A percentile compares a stretch with the other conserved stretches of the same genome.
phyloP scores from a whole-genome alignment of 1,284 basidiomycete genomes.

The Caloboletus firmus region DNA sequence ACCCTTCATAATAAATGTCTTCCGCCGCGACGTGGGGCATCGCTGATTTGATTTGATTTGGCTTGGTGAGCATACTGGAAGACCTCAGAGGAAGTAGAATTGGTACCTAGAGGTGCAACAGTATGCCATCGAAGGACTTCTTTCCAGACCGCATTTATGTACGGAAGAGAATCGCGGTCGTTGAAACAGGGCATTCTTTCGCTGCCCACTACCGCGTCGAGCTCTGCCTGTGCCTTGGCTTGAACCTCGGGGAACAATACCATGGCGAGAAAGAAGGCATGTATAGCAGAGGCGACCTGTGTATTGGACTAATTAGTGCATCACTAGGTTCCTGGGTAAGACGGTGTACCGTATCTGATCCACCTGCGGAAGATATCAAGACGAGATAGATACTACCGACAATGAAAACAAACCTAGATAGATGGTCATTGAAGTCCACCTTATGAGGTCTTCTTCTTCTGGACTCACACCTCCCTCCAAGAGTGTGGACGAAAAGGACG shows the following conservation, averaged over 20 bases:
- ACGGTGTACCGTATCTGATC: constrained; percentile 21
- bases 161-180: too few species aligned
- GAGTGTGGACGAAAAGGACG: constrained; percentile 38
- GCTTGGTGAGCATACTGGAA: constrained; percentile 20
- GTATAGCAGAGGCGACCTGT: too few species aligned
- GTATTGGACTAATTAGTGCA: background rate
- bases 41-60: constrained; percentile 19
- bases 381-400: background rate
- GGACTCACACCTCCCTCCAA: constrained; percentile 10
- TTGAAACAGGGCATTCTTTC: too few species aligned
- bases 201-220: too few species aligned
- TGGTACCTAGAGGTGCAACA: constrained; percentile 14
- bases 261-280: too few species aligned
- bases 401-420: constrained; percentile 13
- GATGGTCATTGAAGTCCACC: constrained; percentile 19
- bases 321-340: background rate
- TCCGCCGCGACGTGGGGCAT: constrained; percentile 38
- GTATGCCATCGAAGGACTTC: constrained; percentile 28
- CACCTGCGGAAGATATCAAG: constrained; percentile 16
- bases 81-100: background rate
- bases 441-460: constrained; percentile 29
- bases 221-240: too few species aligned
- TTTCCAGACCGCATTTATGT: constrained; percentile 36
- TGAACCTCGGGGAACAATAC: too few species aligned
- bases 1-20: constrained; percentile 37